These are phyloP conservation scores for Nicotiana benthamiana DNA, from an alignment of 257 asterid species.

Conservation along the genomic window DNA sequence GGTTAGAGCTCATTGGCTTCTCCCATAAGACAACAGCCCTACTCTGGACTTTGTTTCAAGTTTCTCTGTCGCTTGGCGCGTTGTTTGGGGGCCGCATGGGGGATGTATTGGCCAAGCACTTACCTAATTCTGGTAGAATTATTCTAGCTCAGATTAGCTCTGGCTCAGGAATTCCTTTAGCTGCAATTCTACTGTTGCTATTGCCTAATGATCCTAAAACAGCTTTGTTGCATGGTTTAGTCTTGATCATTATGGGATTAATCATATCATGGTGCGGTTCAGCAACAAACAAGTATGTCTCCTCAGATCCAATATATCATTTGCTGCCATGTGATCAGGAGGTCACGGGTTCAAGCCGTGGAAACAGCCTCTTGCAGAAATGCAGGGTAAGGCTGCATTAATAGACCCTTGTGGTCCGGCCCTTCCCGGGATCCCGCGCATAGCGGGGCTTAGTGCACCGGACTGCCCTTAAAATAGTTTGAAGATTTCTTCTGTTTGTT, in stretches of 20 bases:
- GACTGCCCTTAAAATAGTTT: too few species aligned
- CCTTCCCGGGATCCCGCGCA: too few species aligned
- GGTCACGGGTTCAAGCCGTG: too few species aligned
- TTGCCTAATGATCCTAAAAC: slow-evolving; percentile 67
- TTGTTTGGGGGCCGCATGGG: slow-evolving; percentile 88
- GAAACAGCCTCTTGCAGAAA: too few species aligned
- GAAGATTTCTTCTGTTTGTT: too few species aligned
- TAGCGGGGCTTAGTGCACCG: too few species aligned
- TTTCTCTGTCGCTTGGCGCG: slow-evolving; percentile 64
- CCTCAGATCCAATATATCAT: not conserved
- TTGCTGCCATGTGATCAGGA: too few species aligned
- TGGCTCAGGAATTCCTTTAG: slow-evolving; percentile 71
- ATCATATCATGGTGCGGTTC: slow-evolving; percentile 74
- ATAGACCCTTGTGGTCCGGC: too few species aligned
- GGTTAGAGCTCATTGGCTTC: slow-evolving; percentile 19
- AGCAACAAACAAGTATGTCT: slow-evolving; percentile 79
- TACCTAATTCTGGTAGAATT: slow-evolving; percentile 76
- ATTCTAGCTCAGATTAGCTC: slow-evolving; percentile 79
- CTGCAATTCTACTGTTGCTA: slow-evolving; percentile 60
- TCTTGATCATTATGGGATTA: slow-evolving; percentile 64
- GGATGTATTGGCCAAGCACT: slow-evolving; percentile 46
- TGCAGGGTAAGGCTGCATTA: too few species aligned
- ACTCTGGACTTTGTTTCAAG: slow-evolving; percentile 52
- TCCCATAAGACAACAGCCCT: slow-evolving; percentile 60
- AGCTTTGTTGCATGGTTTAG: slow-evolving; percentile 46